Conservation (phyloP, 495 filamentous ascomycete species). For the Annulohypoxylon bovei region DNA sequence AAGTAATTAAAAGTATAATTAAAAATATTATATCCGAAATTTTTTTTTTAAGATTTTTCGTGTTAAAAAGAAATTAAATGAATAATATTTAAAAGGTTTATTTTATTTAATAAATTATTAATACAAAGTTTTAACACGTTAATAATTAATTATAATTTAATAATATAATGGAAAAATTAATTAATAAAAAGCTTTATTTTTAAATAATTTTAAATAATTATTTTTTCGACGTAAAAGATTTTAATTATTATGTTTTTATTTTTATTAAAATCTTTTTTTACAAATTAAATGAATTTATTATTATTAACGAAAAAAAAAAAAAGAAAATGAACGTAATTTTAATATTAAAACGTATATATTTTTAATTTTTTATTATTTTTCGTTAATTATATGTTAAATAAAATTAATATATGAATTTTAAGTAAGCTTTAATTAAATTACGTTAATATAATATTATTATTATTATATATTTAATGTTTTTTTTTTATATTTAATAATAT, state of each 20-base stretch:
- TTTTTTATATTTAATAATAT: background rate
- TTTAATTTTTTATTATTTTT: background rate
- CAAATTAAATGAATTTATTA: background rate
- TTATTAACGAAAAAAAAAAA: background rate
- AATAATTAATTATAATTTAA: background rate
- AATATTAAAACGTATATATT: background rate
- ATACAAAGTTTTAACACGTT: background rate
- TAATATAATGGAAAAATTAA: background rate
- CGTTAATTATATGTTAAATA: background rate
- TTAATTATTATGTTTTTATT: background rate
- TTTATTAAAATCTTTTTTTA: background rate
- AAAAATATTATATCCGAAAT: background rate
- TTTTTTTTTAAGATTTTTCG: background rate
- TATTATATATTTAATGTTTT: constrained; percentile 1
- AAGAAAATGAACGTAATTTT: background rate
- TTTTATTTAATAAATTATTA: background rate
- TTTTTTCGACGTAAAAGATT: background rate
- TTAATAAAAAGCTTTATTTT: background rate
- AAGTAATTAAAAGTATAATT: background rate
- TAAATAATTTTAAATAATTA: background rate
- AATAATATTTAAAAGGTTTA: background rate
- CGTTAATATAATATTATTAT: background rate
- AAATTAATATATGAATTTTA: background rate
- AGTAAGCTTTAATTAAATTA: background rate
- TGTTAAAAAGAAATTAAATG: background rate